phyloP scores from a whole-genome alignment of 345 rosid species.

The Eucalyptus victrix region DNA sequence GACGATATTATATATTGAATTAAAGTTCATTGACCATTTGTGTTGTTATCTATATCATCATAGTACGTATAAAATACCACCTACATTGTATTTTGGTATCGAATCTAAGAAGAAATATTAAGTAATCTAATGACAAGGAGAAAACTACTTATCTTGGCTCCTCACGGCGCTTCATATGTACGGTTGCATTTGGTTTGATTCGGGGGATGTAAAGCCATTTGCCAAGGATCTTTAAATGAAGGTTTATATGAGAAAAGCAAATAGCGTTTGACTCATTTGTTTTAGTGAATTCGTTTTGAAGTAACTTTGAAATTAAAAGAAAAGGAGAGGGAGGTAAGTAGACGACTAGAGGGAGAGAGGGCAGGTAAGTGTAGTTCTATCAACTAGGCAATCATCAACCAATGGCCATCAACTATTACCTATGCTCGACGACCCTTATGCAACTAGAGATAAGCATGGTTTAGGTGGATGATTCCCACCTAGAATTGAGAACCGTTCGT shows the following conservation, averaged over 20 bases:
- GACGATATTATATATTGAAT: fast-evolving
- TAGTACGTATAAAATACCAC: background rate
- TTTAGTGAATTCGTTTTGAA: background rate
- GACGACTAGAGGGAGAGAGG: background rate
- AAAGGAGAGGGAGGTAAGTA: background rate
- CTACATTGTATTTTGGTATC: background rate
- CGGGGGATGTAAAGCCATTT: background rate
- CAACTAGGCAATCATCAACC: background rate
- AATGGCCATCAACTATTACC: background rate
- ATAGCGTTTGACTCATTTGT: background rate
- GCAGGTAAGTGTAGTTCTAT: background rate
- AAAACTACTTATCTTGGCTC: background rate
- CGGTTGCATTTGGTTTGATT: background rate
- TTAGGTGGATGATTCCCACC: no score
- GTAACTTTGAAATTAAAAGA: background rate
- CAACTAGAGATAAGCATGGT: no score
- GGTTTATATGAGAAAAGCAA: no score
- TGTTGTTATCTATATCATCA: background rate
- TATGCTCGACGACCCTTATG: background rate
- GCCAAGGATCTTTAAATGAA: background rate
- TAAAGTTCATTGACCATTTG: no score
- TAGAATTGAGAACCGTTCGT: no score
- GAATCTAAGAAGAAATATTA: background rate
- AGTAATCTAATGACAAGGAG: background rate
- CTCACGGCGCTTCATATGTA: background rate